Evolutionary conservation across 2,329 filamentous ascomycete genomes (phyloP).

Genomic region (Cercospora canescens): DNA sequence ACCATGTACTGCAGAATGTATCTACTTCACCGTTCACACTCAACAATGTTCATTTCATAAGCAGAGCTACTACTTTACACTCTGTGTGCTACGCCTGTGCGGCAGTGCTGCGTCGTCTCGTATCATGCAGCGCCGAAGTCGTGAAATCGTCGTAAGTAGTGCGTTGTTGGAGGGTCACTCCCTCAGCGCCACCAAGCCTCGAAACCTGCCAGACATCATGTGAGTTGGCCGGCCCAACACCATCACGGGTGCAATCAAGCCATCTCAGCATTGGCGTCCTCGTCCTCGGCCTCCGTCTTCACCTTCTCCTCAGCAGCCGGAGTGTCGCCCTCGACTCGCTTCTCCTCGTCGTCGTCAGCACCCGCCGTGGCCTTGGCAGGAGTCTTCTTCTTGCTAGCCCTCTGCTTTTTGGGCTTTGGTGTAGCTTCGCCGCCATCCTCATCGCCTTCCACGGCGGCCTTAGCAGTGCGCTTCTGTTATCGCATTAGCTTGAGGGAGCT

Average conservation of each 20-base stretch:
- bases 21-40: background rate
- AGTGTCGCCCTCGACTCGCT: slow-evolving; percentile 1
- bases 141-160: background rate
- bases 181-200: background rate
- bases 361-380: slow-evolving; percentile 17
- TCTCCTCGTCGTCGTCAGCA: slow-evolving; percentile 8
- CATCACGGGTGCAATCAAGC: background rate
- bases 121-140: background rate
- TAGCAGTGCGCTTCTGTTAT: slow-evolving; percentile 27
- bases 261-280: background rate
- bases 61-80: background rate
- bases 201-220: background rate
- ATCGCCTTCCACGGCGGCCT: slow-evolving; percentile 18
- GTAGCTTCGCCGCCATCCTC: slow-evolving; percentile 20
- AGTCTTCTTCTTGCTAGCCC: slow-evolving; percentile 20
- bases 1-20: background rate
- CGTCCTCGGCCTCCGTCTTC: background rate
- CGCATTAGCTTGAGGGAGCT: slow-evolving; percentile 2
- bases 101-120: background rate
- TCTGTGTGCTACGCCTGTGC: background rate
- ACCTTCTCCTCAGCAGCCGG: slow-evolving; percentile 1
- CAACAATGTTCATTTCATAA: background rate
- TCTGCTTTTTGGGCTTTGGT: slow-evolving; percentile 21
- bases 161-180: background rate
- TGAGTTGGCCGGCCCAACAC: background rate